These are phyloP conservation scores for Elaeagnus macrophylla DNA, from an alignment of 306 rosid genomes.

Conservation along the genomic window DNA sequence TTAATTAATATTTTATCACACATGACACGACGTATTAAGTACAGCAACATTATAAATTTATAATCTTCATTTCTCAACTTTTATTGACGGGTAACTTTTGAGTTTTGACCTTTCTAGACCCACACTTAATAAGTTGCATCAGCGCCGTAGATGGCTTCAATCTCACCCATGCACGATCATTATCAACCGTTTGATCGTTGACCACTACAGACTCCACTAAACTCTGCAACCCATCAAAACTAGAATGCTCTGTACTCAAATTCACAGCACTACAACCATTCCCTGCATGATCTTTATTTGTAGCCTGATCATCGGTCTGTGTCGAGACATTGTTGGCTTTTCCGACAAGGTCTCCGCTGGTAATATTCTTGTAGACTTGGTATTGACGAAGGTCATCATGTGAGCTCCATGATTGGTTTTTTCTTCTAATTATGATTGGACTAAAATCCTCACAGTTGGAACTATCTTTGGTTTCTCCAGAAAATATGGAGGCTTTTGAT, in stretches of 20 bases:
- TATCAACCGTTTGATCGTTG: conserved; percentile 29
- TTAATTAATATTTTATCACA: too few species aligned
- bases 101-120: conserved; percentile 14
- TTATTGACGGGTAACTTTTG: conserved; percentile 2
- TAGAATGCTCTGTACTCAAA: conserved; percentile 17
- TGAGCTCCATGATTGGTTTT: conserved; percentile 24
- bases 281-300: conserved; percentile 17
- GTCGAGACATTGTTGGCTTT: conserved; percentile 34
- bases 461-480: conserved; percentile 33
- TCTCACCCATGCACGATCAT: conserved; percentile 27
- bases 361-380: conserved; percentile 31
- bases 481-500: conserved; percentile 32
- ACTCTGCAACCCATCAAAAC: conserved; percentile 17
- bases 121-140: conserved; percentile 46
- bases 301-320: conserved; percentile 38
- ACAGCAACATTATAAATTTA: too few species aligned
- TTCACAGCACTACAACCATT: conserved; percentile 9
- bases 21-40: too few species aligned
- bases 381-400: conserved; percentile 15
- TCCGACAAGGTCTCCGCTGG: conserved; percentile 18
- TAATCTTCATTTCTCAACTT: too few species aligned
- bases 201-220: background rate
- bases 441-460: conserved; percentile 21
- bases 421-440: conserved; percentile 17
- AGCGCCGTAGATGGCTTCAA: conserved; percentile 43